Conservation (phyloP, 2,329 filamentous ascomycete species). For the Diaporthe aspalathi region DNA sequence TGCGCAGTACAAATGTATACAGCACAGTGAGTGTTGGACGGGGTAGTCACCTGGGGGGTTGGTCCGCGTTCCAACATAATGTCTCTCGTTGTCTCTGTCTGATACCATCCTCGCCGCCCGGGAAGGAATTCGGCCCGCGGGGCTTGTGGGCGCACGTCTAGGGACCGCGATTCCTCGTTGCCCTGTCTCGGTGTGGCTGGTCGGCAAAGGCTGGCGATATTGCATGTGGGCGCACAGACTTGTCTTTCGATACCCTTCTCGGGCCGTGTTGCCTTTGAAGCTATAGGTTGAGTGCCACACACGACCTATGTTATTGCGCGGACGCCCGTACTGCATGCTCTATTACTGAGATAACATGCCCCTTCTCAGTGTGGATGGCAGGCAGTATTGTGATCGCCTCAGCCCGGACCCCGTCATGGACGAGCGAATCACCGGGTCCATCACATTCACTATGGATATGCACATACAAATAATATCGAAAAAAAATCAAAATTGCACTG, state of each 20-base stretch:
- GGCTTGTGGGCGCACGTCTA: conserved; percentile 4
- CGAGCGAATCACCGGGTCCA: not conserved
- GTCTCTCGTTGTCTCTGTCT: conserved; percentile 12
- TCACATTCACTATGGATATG: conserved; percentile 25
- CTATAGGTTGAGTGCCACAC: not conserved
- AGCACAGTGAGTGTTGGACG: too few relatives aligned
- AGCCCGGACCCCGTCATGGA: too few relatives aligned
- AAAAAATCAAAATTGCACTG: conserved; percentile 28
- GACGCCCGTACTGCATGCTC: not conserved
- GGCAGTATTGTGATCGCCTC: conserved; percentile 11
- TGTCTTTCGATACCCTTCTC: conserved; percentile 17
- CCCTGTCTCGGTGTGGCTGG: conserved; percentile 8
- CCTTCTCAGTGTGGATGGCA: not conserved
- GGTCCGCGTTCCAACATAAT: too few relatives aligned
- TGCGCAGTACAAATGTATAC: not conserved
- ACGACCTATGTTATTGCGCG: conserved; percentile 5
- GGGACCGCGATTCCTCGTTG: not conserved
- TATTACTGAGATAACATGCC: not conserved
- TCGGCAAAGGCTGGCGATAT: conserved; percentile 5
- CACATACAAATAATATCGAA: conserved; percentile 20
- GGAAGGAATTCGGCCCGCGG: conserved; percentile 1
- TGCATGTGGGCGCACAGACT: conserved; percentile 29
- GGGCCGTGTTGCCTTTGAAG: conserved; percentile 19
- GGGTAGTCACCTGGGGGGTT: not conserved
- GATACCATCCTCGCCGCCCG: not conserved